Evolutionary conservation across 2,329 filamentous ascomycete species (phyloP), one percentile per base, ranked within the genome.

Genomic region (Stagonosporopsis rhizophila): DNA sequence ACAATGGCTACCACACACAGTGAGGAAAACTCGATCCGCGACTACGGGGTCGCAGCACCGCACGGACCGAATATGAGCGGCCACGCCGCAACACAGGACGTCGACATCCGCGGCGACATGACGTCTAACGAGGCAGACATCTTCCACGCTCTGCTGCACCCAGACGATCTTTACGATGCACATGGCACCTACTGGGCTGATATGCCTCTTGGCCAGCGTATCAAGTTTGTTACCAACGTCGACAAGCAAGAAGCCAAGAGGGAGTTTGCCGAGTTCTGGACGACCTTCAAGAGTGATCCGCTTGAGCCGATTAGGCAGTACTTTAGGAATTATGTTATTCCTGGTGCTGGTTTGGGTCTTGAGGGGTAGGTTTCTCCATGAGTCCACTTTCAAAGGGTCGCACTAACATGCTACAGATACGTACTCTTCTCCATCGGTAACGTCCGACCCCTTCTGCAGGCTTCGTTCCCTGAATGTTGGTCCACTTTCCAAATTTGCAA

Each of bases 391-490:
- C 32, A 19, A 30, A 44, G 2, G 3, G 25, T 2, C n/a, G 20
- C 45, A n/a, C 56, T 64, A 30, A 64, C 30, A 7, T 9, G 19
- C 4, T 9, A 1, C 49, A 87, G 92, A 68, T 98, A 97, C 73
- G 93, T 97, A 38, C 85, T 98, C 19, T 98, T 98, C 83, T 97
- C 93, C 61, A 97, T 98, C 66, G 94, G 94, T 56, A 97, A 96
- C 77, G 81, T 98, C 62, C 87, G 90, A 71, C 90, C 93, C 4
- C 83, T 98, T 11, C 94, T 96, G 72, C 78, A 86, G 59, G 83
- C 85, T 30, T 86, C 87, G 6, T 98, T 94, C 84, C 85, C 87
- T 1, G 67, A 79, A 3, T 98, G 94, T 81, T 98, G 94, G 94
- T 82, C 81, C 22, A 73, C 72, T 0, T 76, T 83, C 58, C 76